Base-by-base conservation (phyloP, 192 early-diverging fungal genomes). In the Coemansia sp. region DNA sequence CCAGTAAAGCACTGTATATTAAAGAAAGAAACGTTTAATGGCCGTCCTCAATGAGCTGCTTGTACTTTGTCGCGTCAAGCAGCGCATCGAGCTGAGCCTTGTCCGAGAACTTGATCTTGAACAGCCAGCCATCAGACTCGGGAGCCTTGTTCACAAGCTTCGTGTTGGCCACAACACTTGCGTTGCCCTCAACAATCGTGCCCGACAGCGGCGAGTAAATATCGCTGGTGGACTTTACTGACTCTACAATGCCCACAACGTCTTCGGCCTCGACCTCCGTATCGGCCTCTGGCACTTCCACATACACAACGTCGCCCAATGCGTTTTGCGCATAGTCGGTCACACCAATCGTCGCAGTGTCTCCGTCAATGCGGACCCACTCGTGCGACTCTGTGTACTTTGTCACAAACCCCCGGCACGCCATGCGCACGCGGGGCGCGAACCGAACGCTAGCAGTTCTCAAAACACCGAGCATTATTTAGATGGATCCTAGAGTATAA, bases 301-400 rank as follows among this genome's bases (percentile, higher is more conserved):
- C 91, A 73, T 86, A 98, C 50, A 98, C 96, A 48, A 98, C 90
- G 65, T 98, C 96, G 56, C 96, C 96, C 21, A 98, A 89, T 11
- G 90, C 84, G 55, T 85, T 86, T 72, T 94, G 93, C 31, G 96
- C 96, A 63, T 94, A 93, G 63, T 95, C 85, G 53, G 94, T 94
- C 75, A 98, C 91, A 47, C 96, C 96, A 25, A 98, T 71, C 29
- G 93, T 95, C 41, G 87, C 96, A 54, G 93, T 65, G 62, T 82
- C 85, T 45, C 84, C 65, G 59, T 92, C 86, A 48, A 94, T 80
- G 25, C 76, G 72, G 64, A 98, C 74, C 94, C 94, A 98, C 79
- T 98, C 96, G 84, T 98, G 96, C 27, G 94, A 93, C 57, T 69
- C 59, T 17, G 94, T 95, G 75, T 85, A 98, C 52, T 84, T 85